phyloP scores from a whole-genome alignment of 352 stramenopile species.

The Globisporangium nagaii region DNA sequence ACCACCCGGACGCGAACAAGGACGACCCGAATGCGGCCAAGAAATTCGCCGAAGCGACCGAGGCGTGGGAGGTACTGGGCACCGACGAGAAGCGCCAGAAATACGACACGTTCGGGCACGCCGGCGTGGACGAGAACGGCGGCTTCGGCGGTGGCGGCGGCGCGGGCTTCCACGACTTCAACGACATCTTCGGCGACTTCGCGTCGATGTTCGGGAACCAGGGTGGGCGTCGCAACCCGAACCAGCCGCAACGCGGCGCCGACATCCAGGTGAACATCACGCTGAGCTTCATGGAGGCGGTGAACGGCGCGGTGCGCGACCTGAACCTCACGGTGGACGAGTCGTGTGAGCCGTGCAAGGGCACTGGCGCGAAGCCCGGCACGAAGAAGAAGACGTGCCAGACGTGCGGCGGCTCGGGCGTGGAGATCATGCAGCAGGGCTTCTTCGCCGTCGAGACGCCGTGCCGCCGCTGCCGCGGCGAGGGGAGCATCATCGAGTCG shows the following conservation, averaged over 20 bases:
- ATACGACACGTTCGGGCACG: slow-evolving; percentile 94
- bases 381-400: slow-evolving; percentile 78
- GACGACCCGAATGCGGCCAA: slow-evolving; percentile 84
- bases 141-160: slow-evolving; percentile 47
- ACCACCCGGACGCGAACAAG: slow-evolving; percentile 98
- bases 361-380: slow-evolving; percentile 76
- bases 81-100: slow-evolving; percentile 91
- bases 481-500: slow-evolving; percentile 81
- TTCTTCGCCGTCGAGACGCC: slow-evolving; percentile 88
- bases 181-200: slow-evolving; percentile 89
- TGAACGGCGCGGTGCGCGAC: slow-evolving; percentile 90
- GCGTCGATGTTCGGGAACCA: slow-evolving; percentile 76
- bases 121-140: slow-evolving; percentile 90
- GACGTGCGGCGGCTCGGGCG: slow-evolving; percentile 76
- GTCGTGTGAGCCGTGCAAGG: slow-evolving; percentile 72
- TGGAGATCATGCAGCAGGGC: slow-evolving; percentile 84
- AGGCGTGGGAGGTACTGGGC: slow-evolving; percentile 92
- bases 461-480: slow-evolving; percentile 77
- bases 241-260: slow-evolving; percentile 80
- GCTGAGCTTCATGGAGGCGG: slow-evolving; percentile 94
- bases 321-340: slow-evolving; percentile 77
- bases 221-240: slow-evolving; percentile 39
- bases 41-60: slow-evolving; percentile 91
- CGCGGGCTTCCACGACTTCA: slow-evolving; percentile 74
- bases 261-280: slow-evolving; percentile 94